Conservation (phyloP, 2,329 filamentous ascomycete genomes). For the Piedraia hortae region DNA sequence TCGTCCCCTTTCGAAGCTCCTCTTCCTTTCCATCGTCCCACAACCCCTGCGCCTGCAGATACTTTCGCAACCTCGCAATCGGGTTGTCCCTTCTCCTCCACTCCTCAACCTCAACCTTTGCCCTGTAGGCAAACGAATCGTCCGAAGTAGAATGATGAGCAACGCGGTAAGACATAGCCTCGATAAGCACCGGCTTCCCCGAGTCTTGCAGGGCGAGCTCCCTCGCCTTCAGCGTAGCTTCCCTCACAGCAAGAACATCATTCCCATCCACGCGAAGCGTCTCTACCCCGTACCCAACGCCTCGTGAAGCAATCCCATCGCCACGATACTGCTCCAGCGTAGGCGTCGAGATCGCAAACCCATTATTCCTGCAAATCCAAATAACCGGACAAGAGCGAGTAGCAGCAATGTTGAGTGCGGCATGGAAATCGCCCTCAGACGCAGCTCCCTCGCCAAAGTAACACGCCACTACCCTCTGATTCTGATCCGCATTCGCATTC, state of each 20-base stretch:
- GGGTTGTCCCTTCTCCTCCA: conserved; percentile 83
- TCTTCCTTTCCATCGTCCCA: conserved; percentile 75
- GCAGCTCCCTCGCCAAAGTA: conserved; percentile 84
- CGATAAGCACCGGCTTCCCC: conserved; percentile 62
- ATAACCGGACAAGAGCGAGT: conserved; percentile 67
- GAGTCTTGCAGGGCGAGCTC: conserved; percentile 52
- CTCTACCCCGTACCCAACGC: conserved; percentile 78
- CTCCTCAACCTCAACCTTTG: conserved; percentile 75
- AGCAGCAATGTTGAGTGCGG: conserved; percentile 69
- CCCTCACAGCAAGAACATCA: conserved; percentile 67
- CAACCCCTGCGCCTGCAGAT: conserved; percentile 54
- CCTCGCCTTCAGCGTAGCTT: conserved; percentile 51
- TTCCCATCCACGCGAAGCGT: conserved; percentile 86
- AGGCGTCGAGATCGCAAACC: conserved; percentile 71
- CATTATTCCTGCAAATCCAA: conserved; percentile 82
- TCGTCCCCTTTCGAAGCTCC: conserved; percentile 32
- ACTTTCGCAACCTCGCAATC: conserved; percentile 62
- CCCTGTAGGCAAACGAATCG: conserved; percentile 88
- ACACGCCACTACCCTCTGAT: conserved; percentile 44
- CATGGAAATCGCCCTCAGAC: conserved; percentile 77
- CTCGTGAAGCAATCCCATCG: conserved; percentile 67
- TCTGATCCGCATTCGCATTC: conserved; percentile 39
- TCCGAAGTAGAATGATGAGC: conserved; percentile 92
- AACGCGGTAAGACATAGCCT: conserved; percentile 96
- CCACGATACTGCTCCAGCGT: conserved; percentile 78